Evolutionary conservation across 2,329 filamentous ascomycete genomes (phyloP).

Genomic region (Venturia pyrina): DNA sequence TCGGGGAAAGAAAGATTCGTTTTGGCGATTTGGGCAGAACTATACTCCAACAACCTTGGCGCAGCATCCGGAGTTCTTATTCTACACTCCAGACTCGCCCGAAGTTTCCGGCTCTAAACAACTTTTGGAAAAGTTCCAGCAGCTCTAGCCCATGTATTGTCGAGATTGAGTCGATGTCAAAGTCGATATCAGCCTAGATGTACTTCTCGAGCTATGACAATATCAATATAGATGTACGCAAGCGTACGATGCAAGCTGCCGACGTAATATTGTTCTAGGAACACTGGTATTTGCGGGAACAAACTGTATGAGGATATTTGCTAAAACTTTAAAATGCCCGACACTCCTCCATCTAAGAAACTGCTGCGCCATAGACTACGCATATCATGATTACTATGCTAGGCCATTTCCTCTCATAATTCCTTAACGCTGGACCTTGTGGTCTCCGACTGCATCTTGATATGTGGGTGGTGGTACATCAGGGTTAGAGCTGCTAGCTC

Average conservation of each 20-base stretch:
- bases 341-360: neutral
- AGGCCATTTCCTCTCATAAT: neutral
- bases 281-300: neutral
- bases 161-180: too few species aligned
- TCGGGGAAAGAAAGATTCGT: too few species aligned
- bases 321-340: neutral
- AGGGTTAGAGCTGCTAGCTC: constrained; percentile 22
- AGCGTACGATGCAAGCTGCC: neutral
- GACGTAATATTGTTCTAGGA: neutral
- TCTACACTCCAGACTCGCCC: too few species aligned
- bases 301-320: neutral
- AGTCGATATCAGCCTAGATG: too few species aligned
- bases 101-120: too few species aligned
- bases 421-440: constrained; percentile 63
- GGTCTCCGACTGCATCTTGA: constrained; percentile 79
- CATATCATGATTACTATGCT: neutral
- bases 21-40: too few species aligned
- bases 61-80: too few species aligned
- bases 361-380: neutral
- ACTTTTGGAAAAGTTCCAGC: too few species aligned
- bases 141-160: too few species aligned
- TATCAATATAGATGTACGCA: too few species aligned
- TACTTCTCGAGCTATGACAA: too few species aligned
- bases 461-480: constrained; percentile 67
- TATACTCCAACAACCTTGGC: too few species aligned